Evolutionary conservation across 73 alveolate genomes (phyloP).

Genomic region (Paramecium caudatum): DNA sequence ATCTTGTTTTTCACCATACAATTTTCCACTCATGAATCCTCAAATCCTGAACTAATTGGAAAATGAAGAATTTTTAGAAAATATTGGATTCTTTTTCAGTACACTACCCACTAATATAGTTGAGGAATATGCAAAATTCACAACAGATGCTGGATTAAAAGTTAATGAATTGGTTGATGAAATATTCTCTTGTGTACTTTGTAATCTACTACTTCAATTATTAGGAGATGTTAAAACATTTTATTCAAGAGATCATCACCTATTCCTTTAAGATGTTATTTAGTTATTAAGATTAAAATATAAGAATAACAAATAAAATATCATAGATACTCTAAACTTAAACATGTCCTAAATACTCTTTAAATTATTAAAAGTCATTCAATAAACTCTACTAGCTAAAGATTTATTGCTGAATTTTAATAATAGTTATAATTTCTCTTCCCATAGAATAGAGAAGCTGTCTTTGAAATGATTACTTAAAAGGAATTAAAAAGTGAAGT

Average conservation of each 20-base stretch:
- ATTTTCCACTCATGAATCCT: background rate
- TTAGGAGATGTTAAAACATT: background rate
- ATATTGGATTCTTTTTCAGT: background rate
- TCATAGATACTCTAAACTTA: too few species aligned
- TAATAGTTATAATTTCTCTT: too few species aligned
- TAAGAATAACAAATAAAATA: too few species aligned
- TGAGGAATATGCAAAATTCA: background rate
- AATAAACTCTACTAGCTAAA: too few species aligned
- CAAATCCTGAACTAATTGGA: background rate
- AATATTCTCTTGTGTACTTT: slow-evolving; percentile 2
- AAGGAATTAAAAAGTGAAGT: background rate
- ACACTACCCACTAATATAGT: background rate
- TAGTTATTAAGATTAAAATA: background rate
- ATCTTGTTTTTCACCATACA: background rate
- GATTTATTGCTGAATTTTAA: too few species aligned
- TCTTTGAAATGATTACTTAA: background rate
- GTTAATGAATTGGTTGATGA: background rate
- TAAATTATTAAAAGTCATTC: too few species aligned
- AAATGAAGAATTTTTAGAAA: background rate
- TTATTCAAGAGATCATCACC: background rate
- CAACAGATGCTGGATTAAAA: background rate
- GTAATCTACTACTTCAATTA: background rate
- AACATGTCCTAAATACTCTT: too few species aligned
- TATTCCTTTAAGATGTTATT: background rate
- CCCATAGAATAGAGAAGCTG: background rate